These are phyloP conservation scores for Lenzites betulinus DNA, from an alignment of 768 basidiomycete genomes.

Conservation along the genomic window DNA sequence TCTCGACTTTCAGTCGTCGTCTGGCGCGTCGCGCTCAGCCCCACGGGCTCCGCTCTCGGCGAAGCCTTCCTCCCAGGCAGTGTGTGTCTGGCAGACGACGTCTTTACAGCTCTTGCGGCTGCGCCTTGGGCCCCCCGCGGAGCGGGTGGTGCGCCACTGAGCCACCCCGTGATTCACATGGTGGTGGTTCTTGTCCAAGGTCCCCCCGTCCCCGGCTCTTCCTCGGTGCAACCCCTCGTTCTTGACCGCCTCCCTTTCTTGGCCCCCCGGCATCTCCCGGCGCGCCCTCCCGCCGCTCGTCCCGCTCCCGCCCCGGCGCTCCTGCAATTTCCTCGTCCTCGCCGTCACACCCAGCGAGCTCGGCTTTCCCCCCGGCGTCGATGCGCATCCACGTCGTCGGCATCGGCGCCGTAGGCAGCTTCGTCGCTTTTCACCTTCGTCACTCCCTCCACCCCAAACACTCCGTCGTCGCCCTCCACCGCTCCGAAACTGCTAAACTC, in stretches of 20 bases:
- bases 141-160: not conserved
- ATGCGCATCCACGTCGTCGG: constrained; percentile 83
- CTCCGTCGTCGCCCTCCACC: constrained; percentile 72
- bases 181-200: not conserved
- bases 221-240: constrained; percentile 3
- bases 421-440: constrained; percentile 81
- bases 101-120: too few species aligned
- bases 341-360: constrained; percentile 11
- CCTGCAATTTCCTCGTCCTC: not conserved
- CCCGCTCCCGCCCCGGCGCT: not conserved
- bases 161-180: not conserved
- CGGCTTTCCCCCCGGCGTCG: constrained; percentile 4
- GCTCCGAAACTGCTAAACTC: constrained; percentile 42
- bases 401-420: constrained; percentile 79
- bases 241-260: constrained; percentile 1
- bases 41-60: too few species aligned
- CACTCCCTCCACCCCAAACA: constrained; percentile 51
- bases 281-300: constrained; percentile 3
- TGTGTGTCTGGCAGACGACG: too few species aligned
- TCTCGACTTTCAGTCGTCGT: too few species aligned
- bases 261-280: constrained; percentile 9
- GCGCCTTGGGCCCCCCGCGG: not conserved
- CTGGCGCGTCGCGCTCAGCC: too few species aligned
- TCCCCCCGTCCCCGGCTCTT: not conserved
- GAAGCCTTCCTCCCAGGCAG: too few species aligned